These are phyloP conservation scores for Colletotrichum sp. DNA, from an alignment of 2,329 filamentous ascomycete genomes.

Conservation along the genomic window DNA sequence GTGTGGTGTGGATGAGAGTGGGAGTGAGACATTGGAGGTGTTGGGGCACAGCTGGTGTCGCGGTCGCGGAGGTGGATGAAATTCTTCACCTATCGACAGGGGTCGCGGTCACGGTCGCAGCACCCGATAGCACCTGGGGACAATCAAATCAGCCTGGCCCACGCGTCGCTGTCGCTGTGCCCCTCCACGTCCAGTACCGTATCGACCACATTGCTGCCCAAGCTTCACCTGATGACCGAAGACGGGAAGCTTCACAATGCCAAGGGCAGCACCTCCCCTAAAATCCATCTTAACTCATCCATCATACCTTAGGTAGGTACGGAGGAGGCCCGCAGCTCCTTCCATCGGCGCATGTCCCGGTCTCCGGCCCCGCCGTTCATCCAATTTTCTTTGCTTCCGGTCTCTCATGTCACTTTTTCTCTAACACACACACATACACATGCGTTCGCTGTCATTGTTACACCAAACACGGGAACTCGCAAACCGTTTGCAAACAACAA, in stretches of 20 bases:
- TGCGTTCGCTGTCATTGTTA: not conserved
- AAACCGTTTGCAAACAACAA: not conserved
- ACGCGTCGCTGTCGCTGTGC: not conserved
- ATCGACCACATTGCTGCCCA: not conserved
- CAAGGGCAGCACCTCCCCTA: not conserved
- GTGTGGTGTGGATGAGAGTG: not conserved
- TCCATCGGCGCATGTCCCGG: not conserved
- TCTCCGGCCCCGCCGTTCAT: not conserved
- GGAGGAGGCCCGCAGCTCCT: not conserved
- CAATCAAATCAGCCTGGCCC: not conserved
- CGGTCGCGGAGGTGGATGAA: not conserved
- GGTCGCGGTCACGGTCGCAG: not conserved
- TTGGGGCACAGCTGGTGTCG: not conserved
- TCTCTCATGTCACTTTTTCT: not conserved
- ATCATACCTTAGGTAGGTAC: not conserved
- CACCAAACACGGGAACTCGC: not conserved
- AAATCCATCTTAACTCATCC: not conserved
- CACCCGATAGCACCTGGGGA: not conserved
- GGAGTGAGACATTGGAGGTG: not conserved
- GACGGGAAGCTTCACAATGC: not conserved
- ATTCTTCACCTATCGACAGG: not conserved
- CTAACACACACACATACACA: not conserved
- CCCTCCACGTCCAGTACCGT: not conserved
- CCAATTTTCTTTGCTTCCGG: not conserved
- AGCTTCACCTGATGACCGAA: not conserved